Evolutionary conservation across 202 grass and related monocot genomes (phyloP), one percentile per base, ranked within the genome.

Genomic region (Hordeum pubiflorum): DNA sequence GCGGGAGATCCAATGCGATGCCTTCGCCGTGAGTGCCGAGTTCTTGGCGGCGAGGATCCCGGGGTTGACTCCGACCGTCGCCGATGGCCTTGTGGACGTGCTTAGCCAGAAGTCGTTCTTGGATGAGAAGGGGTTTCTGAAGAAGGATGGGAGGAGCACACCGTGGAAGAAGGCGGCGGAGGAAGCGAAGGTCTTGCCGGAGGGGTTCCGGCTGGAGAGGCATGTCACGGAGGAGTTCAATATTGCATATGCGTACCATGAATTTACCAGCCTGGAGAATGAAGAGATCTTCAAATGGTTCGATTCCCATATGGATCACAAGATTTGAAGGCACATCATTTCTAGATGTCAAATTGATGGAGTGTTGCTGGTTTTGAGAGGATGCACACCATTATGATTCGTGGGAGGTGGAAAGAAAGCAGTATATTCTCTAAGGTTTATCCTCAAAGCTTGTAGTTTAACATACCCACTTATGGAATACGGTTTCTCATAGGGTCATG

Each of bases 201-300:
- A 91, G 65, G 86, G 85, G 32, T 89, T 92, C 80, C 24, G 62
- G 75, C 83, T 86, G 84, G 58, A 85, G 17, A 89, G 82, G 72
- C 92, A 98, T 83, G 87, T 98, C 15, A 89, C 85, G 3, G 92
- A 98, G 81, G 95, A 94, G 90, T 65, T 95, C 24, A 98, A 98
- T 91, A 52, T 95, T 86, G 95, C 88, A 21, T 93, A 86, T 81
- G 95, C 81, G 1, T 91, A 89, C 65, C 90, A 95, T 69, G 95
- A 98, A 79, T 95, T 98, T 58, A 91, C 88, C 34, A 91, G 95
- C 71, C 79, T 91, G 13, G 78, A 89, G 60, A 84, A 91, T 69
- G 61, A 32, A 31, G 90, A 95, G 46, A 95, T 98, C 75, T 94
- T 98, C 39, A 33, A 89, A 43, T 98, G 92, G 92, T 98, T 93